These are phyloP conservation scores for Talaromyces liani DNA, from an alignment of 495 filamentous ascomycete species.

Conservation along the genomic window DNA sequence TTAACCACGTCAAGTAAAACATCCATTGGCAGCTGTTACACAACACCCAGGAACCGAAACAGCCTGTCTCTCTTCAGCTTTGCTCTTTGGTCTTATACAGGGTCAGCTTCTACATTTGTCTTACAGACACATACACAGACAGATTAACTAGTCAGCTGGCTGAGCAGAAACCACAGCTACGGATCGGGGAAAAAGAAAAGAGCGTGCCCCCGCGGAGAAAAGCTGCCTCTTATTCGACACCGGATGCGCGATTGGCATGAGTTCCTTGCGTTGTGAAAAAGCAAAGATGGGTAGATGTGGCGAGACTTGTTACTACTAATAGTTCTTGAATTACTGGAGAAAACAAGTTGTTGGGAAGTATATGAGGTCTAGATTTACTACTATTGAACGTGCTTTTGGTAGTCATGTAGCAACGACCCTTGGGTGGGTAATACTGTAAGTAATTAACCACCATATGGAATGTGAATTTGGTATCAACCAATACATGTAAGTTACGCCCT, in stretches of 20 bases:
- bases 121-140: not conserved
- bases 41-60: not conserved
- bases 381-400: not conserved
- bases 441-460: not conserved
- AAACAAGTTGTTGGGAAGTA: not conserved
- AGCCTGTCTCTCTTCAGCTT: slow-evolving; percentile 1
- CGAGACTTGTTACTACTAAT: not conserved
- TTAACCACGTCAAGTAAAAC: slow-evolving; percentile 1
- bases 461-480: too few relatives aligned
- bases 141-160: too few relatives aligned
- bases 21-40: not conserved
- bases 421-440: not conserved
- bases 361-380: not conserved
- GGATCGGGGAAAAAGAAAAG: not conserved
- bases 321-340: not conserved
- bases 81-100: not conserved
- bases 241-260: not conserved
- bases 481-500: not conserved
- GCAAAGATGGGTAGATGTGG: not conserved
- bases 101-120: not conserved
- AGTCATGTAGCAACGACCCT: not conserved
- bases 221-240: not conserved
- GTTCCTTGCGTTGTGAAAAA: not conserved
- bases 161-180: not conserved
- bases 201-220: not conserved